A percentile compares a stretch with the other conserved stretches of the same genome.
Conservation (phyloP, 805 yeast genomes). For the Barnettozyma botsteinii region DNA sequence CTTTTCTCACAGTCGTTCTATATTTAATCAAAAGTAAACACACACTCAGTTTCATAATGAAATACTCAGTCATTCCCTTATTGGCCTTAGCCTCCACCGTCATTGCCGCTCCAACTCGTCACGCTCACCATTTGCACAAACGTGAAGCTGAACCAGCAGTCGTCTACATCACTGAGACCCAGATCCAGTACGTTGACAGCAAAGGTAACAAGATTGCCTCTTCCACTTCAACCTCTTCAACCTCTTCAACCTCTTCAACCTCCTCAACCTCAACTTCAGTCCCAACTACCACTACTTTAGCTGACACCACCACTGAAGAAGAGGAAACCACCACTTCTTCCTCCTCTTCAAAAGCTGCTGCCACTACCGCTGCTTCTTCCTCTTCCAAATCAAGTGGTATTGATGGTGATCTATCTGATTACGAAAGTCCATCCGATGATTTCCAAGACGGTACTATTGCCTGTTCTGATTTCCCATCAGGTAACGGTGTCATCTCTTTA, state of each 20-base stretch:
- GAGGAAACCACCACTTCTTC: constrained; percentile 16
- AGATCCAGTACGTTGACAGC: constrained; percentile 29
- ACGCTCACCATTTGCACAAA: constrained; percentile 38
- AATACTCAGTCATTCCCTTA: constrained; percentile 25
- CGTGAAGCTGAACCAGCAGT: constrained; percentile 34
- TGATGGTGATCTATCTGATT: constrained; percentile 56
- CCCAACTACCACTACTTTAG: not conserved
- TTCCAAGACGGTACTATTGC: constrained; percentile 67
- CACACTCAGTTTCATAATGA: constrained; percentile 5
- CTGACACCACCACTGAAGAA: constrained; percentile 14
- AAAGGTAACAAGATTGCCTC: constrained; percentile 24
- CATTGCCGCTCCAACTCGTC: constrained; percentile 30
- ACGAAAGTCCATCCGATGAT: constrained; percentile 46
- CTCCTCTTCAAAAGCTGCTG: constrained; percentile 11
- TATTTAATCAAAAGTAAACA: too few relatives aligned
- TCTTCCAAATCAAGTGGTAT: constrained; percentile 29
- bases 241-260: constrained; percentile 13
- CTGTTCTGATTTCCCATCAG: constrained; percentile 70
- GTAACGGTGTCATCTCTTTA: constrained; percentile 76
- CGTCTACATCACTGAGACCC: constrained; percentile 32
- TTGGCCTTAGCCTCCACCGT: constrained; percentile 25
- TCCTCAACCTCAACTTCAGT: not conserved
- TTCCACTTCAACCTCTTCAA: constrained; percentile 14
- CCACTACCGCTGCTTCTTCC: constrained; percentile 24
- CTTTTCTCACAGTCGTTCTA: too few relatives aligned